Base-by-base conservation (phyloP, 106 monocot species). In the Dactylorhiza incarnata region DNA sequence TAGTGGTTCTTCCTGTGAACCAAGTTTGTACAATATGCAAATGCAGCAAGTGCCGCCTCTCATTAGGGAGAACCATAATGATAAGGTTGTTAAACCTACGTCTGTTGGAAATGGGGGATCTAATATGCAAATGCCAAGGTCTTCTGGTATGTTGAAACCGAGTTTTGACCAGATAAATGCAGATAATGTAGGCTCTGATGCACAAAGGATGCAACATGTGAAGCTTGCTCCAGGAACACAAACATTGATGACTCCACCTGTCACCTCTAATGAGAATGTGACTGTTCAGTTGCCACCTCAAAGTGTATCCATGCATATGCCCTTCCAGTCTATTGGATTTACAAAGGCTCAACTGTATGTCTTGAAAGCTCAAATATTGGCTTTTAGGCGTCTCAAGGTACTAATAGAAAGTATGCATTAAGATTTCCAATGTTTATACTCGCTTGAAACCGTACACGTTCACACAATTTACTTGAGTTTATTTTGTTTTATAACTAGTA, bases 331-430 rank as follows among this genome's bases (percentile, higher is more conserved):
- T 43, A 68, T 78, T 78, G 89, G 89, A 25, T 95, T 99, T 78
- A 94, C 94, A 7, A 92, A 99, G 68, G 83, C 89, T 16, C 99
- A 99, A 65, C 88, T 91, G 68, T 80, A 88, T 83, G 91, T 94
- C 73, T 88, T 94, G 6, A 99, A 94, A 82, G 99, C 94, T 75
- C 99, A 99, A 77, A 94, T 99, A 80, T 85, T 92, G 76, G 99
- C 99, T 50, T 99, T 99, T 77, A 84, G 88, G 73, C 91, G 91
- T 75, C 51, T 94, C 49, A 99, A 89, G 94, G 94, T 99, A 94
- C 49, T 43, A 11, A 50, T 71, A n/a, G 44, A 49, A 9, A 49
- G 46, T 24, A 11, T 81, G 46, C 12, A 19, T 13, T 78, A 37
- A 20, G 11, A 5, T 49, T 49, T 49, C 10, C 49, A 44, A 16